Base-by-base conservation (phyloP, 2,329 filamentous ascomycete genomes). In the Pseudocercospora fuligena region DNA sequence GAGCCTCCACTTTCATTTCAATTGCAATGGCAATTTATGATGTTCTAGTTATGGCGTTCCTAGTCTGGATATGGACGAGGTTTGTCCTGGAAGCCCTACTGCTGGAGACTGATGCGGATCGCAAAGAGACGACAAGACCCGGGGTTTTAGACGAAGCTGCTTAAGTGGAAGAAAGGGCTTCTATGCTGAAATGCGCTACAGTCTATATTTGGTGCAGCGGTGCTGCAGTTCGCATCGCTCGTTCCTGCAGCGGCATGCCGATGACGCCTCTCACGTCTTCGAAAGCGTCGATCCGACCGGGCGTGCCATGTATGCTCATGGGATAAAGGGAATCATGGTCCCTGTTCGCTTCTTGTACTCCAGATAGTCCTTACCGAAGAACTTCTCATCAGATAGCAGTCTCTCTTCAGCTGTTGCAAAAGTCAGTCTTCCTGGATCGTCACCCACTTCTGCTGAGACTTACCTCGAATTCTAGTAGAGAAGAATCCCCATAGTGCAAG, bases 401-500 rank as follows among this genome's bases (percentile, higher is more conserved):
- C 31, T 58, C 31, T 58, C 56, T 8, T 58, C 56, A 14, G 56
- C 56, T 58, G 19, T 58, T 14, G 19, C 29, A 43, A 25, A 25
- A 58, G 53, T 57, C 53, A 57, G 53, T 12, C n/a, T 8, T 57
- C 19, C 7, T 5, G 9, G 12, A 9, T 29, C 11, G 25, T 57
- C 21, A 7, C 11, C 3, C n/a, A n/a, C 33, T 14, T 2, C 27
- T n/a, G 19, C 16, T 3, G 12, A 3, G 1, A 31, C 66, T 79
- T 77, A 89, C 88, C 80, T 62, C 79, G 79, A 70, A 98, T 94
- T 67, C 95, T 84, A 12, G 78, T 81, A 16, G 83, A 85, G 77
- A 99, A 99, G 79, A 99, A 99, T 67, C 82, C 85, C 92, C 92
- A 97, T 72, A 99, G 79, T 16, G 96, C 90, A 7, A 85, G 78